A percentile compares a stretch with the other conserved stretches of the same genome.
Conservation (phyloP, 371 early-diverging fungal species). For the Chytridiales sp. region DNA sequence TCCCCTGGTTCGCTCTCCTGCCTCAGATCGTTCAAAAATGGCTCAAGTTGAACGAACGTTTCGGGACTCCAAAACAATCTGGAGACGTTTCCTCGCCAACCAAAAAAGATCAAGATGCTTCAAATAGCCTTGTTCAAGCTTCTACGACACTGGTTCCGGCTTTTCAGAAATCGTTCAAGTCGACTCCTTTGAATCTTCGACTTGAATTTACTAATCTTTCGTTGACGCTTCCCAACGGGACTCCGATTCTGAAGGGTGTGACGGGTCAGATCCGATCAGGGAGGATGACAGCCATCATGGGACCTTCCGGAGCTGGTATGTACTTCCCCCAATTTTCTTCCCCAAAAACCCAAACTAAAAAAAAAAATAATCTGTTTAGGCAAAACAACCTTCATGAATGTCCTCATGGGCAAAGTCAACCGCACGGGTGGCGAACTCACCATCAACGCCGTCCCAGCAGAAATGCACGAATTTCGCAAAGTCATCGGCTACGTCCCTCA, state of each 20-base stretch:
- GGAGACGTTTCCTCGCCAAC: too few relatives aligned
- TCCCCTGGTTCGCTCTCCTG: neutral
- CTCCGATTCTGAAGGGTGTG: conserved; percentile 57
- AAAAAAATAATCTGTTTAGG: conserved; percentile 5
- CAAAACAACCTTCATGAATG: conserved; percentile 49
- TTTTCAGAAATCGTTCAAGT: too few relatives aligned
- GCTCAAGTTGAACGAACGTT: too few relatives aligned
- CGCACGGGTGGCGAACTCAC: conserved; percentile 43
- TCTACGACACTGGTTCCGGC: too few relatives aligned
- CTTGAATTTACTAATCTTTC: conserved; percentile 55
- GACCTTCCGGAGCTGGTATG: conserved; percentile 73
- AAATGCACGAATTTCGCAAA: conserved; percentile 45
- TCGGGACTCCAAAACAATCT: too few relatives aligned
- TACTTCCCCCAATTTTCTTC: neutral
- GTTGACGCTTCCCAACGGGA: conserved; percentile 54
- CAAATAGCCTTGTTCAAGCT: too few relatives aligned
- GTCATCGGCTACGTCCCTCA: conserved; percentile 63
- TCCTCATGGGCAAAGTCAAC: conserved; percentile 46
- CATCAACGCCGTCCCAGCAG: conserved; percentile 45
- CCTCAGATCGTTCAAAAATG: neutral
- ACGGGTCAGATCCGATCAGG: conserved; percentile 54
- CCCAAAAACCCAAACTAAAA: neutral
- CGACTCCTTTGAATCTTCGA: conserved; percentile 25
- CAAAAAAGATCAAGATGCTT: too few relatives aligned
- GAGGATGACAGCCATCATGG: conserved; percentile 78